These are phyloP conservation scores for Mycotypha africana DNA, from an alignment of 371 early-diverging fungal species.

Conservation along the genomic window DNA sequence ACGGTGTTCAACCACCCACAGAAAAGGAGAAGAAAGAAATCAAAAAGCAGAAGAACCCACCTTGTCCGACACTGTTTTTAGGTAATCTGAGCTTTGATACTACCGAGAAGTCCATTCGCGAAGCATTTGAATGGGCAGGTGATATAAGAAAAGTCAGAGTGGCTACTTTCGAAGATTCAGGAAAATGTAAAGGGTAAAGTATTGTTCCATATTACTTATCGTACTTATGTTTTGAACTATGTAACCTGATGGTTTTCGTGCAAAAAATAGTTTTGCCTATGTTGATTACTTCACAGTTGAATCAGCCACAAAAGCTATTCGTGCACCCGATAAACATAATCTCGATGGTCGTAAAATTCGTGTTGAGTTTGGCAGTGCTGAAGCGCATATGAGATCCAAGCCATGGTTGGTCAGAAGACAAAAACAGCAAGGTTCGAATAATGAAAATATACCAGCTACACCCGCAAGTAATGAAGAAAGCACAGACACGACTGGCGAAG, in stretches of 20 bases:
- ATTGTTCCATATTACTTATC: too few relatives aligned
- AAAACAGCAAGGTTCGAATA: slow-evolving; percentile 16
- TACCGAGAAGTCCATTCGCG: slow-evolving; percentile 56
- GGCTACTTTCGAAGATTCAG: slow-evolving; percentile 70
- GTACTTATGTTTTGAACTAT: too few relatives aligned
- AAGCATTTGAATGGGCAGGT: slow-evolving; percentile 58
- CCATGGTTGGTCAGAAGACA: slow-evolving; percentile 48
- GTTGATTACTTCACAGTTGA: slow-evolving; percentile 61
- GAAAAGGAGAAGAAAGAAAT: slow-evolving; percentile 33
- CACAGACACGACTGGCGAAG: slow-evolving; percentile 2
- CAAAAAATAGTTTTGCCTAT: slow-evolving; percentile 50
- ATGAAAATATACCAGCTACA: too few relatives aligned
- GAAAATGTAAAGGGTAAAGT: slow-evolving; percentile 70
- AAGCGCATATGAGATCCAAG: slow-evolving; percentile 50
- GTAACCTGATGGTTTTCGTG: not conserved
- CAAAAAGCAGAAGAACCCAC: slow-evolving; percentile 51
- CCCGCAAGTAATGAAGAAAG: not conserved
- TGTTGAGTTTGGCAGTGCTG: slow-evolving; percentile 52
- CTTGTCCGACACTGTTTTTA: slow-evolving; percentile 74
- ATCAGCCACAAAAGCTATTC: slow-evolving; percentile 59
- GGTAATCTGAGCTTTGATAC: slow-evolving; percentile 76
- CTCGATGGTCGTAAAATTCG: slow-evolving; percentile 38
- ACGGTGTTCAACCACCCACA: slow-evolving; percentile 23
- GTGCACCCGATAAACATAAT: slow-evolving; percentile 41
- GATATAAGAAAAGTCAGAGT: slow-evolving; percentile 62